A percentile compares a stretch with the other conserved stretches of the same genome.
Conservation (phyloP, 2,329 filamentous ascomycete genomes). For the Berkeleyomyces rouxiae region DNA sequence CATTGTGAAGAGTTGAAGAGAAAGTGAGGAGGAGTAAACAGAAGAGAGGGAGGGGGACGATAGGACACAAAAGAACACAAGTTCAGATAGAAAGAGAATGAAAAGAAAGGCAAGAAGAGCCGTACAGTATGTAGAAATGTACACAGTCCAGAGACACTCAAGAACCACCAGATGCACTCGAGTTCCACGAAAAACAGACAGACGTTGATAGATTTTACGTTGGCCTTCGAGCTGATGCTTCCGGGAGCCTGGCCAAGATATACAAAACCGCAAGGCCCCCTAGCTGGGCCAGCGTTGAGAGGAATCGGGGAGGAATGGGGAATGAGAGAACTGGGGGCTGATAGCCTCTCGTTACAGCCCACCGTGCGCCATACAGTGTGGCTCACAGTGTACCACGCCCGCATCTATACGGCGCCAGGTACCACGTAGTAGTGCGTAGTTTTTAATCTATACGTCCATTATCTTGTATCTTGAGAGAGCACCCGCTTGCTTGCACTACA, state of each 20-base stretch:
- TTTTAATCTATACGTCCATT: too few species aligned
- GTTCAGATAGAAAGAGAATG: not conserved
- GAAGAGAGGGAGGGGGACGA: not conserved
- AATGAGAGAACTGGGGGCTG: not conserved
- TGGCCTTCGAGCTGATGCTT: not conserved
- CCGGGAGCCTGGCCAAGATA: slow-evolving; percentile 4
- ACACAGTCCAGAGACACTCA: not conserved
- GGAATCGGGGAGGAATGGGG: not conserved
- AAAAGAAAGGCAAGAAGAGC: not conserved
- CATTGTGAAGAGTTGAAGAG: not conserved
- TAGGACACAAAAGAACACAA: not conserved
- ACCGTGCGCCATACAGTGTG: not conserved
- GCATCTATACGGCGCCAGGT: too few species aligned
- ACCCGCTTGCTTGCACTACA: too few species aligned
- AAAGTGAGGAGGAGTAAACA: not conserved
- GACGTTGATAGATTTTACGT: slow-evolving; percentile 2
- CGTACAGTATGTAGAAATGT: not conserved
- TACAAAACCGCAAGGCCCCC: not conserved
- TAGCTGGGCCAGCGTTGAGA: not conserved
- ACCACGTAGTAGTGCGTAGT: too few species aligned
- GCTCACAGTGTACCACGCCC: not conserved
- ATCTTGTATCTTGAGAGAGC: too few species aligned
- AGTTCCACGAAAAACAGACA: slow-evolving; percentile 1
- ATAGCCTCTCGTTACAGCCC: not conserved
- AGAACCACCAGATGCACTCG: not conserved